Percentiles rank a stretch among this genome's conserved stretches.
Evolutionary conservation across 2,329 filamentous ascomycete species (phyloP).

Genomic region (Aureobasidium sp.): DNA sequence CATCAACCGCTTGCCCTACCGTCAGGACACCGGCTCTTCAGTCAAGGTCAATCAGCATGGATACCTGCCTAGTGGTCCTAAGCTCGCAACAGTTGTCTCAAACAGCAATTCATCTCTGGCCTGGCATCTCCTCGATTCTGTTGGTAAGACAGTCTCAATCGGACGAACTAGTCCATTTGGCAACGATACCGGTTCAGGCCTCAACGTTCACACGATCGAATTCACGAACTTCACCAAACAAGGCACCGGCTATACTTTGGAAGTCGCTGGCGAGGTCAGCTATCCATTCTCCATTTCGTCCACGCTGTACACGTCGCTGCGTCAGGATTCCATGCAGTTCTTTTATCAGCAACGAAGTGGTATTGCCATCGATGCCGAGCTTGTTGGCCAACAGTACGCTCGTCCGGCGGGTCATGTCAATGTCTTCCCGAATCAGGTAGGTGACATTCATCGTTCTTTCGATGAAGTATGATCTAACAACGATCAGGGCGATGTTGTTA

Average conservation of each 20-base stretch:
- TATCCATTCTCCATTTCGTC: slow-evolving; percentile 14
- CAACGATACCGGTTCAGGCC: slow-evolving; percentile 14
- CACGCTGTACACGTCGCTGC: slow-evolving; percentile 12
- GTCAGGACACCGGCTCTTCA: slow-evolving; percentile 13
- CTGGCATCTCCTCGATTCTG: slow-evolving; percentile 6
- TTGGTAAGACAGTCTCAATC: not conserved
- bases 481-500: slow-evolving; percentile 14
- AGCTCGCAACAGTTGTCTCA: slow-evolving; percentile 13
- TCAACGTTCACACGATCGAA: slow-evolving; percentile 14
- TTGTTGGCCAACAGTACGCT: slow-evolving; percentile 16
- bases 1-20: slow-evolving; percentile 15
- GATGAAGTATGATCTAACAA: not conserved
- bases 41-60: slow-evolving; percentile 18
- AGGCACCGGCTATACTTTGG: slow-evolving; percentile 1
- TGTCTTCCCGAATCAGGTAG: slow-evolving; percentile 13
- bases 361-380: slow-evolving; percentile 17
- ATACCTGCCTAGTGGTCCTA: slow-evolving; percentile 16
- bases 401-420: slow-evolving; percentile 16
- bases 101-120: not conserved
- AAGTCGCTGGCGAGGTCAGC: slow-evolving; percentile 2
- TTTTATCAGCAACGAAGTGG: slow-evolving; percentile 19
- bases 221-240: not conserved
- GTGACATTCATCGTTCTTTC: no score
- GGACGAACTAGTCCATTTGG: slow-evolving; percentile 4
- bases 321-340: slow-evolving; percentile 17